phyloP scores from a whole-genome alignment of 1,284 basidiomycete genomes.

The Irpex sp. region DNA sequence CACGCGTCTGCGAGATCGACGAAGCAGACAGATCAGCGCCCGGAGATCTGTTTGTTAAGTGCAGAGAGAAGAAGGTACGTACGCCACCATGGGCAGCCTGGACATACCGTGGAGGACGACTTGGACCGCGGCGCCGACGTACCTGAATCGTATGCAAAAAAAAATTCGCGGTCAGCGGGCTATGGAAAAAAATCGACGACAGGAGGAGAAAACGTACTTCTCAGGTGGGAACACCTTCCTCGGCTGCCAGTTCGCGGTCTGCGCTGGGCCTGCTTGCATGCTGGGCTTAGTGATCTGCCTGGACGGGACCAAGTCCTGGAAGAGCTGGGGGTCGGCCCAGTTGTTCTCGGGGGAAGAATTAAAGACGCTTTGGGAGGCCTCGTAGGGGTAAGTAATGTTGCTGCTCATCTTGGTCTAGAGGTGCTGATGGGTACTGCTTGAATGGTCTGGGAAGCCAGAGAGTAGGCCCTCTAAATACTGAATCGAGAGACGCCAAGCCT shows the following conservation, averaged over 20 bases:
- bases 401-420: not conserved
- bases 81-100: conserved; percentile 51
- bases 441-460: not conserved
- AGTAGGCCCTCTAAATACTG: not conserved
- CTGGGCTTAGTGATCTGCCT: conserved; percentile 9
- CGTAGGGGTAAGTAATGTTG: conserved; percentile 1
- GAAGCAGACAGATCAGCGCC: conserved; percentile 23
- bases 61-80: conserved; percentile 22
- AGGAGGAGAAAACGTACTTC: conserved; percentile 16
- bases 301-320: conserved; percentile 7
- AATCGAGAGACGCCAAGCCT: not conserved
- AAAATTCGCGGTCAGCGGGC: not conserved
- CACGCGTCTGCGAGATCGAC: conserved; percentile 27
- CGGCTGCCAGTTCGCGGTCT: conserved; percentile 8
- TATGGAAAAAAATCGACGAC: not conserved
- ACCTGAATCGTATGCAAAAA: no score
- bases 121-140: conserved; percentile 44
- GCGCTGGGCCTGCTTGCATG: conserved; percentile 1
- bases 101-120: conserved; percentile 39
- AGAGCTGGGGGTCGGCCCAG: conserved; percentile 10
- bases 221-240: conserved; percentile 17
- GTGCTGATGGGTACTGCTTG: not conserved
- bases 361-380: not conserved
- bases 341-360: not conserved
- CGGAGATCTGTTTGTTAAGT: conserved; percentile 8